Base-by-base conservation (phyloP, 257 asterid species). In the Ballota nigra region DNA sequence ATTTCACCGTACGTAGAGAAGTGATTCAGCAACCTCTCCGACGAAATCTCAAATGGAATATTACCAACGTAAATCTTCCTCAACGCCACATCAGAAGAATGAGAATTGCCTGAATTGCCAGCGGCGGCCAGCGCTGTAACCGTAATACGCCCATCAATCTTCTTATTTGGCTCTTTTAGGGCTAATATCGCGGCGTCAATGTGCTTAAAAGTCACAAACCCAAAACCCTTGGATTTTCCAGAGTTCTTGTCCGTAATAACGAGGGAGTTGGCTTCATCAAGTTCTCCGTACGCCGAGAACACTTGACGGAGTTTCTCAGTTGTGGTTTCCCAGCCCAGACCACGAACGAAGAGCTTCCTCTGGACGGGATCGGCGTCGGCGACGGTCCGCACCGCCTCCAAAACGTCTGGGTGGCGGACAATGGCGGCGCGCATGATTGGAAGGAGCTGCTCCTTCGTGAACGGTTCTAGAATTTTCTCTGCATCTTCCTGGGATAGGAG, bases 51-150 rank as follows among this genome's bases (percentile, higher is more conserved):
- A 63, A 91, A 94, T 0, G 99, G 99, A 75, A 94, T 84, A 81
- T 91, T 89, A 66, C 99, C 99, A 28, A 94, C 99, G 78, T 91
- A 94, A 63, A 94, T 94, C 84, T 94, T 94, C 86, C 97, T 89
- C 78, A 75, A 63, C 1, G 95, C 79, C 47, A 94, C 89, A 29
- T 94, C 99, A 23, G 74, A 65, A 1, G 95, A 83, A 43, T 83
- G 80, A 1, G 93, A 82, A 69, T 66, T 78, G 9, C 89, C 92
- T 0, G 96, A 84, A 80, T 78, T 89, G 1, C 97, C 96, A 0
- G 96, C 95, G 1, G 95, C 96, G 0, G 97, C 99, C 0, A 94
- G 88, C 74, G 87, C 96, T 15, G 99, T 86, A 4, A 94, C 99
- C 1, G 99, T 94, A 47, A 94, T 91, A 23, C 99, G 89, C 26